phyloP scores from a whole-genome alignment of 1,284 basidiomycete species.

The Apiotrichum sp. region DNA sequence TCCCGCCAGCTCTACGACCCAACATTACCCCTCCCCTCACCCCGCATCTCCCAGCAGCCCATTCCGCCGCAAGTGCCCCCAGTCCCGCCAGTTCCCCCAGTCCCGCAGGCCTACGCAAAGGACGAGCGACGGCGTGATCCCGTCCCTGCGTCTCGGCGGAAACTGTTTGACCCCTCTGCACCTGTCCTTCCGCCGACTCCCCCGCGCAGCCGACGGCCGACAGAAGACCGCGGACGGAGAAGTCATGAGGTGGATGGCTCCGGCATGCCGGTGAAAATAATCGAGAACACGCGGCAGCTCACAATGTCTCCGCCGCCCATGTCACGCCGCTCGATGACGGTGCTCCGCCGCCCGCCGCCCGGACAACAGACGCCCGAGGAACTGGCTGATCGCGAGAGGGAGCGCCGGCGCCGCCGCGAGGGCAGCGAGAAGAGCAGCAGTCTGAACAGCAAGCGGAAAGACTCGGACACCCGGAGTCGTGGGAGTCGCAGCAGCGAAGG shows the following conservation, averaged over 20 bases:
- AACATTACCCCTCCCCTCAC: not conserved
- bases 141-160: not conserved
- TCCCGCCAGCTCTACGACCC: slow-evolving; percentile 16
- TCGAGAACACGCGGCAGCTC: not conserved
- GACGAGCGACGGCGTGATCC: slow-evolving; percentile 7
- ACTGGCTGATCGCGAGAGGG: slow-evolving; percentile 43
- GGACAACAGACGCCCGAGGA: slow-evolving; percentile 32
- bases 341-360: slow-evolving; percentile 17
- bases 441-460: slow-evolving; percentile 19
- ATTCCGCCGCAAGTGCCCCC: not conserved
- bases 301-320: not conserved
- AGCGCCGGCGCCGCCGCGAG: slow-evolving; percentile 41
- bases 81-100: not conserved
- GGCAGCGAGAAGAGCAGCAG: slow-evolving; percentile 41
- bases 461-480: slow-evolving; percentile 36
- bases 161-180: slow-evolving; percentile 49
- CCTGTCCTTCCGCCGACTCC: slow-evolving; percentile 40
- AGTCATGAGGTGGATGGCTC: no score
- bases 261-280: no score
- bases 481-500: slow-evolving; percentile 47
- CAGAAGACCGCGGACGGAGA: no score
- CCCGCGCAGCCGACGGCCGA: no score
- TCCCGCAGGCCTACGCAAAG: not conserved
- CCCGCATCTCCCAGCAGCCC: not conserved
- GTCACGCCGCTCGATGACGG: not conserved